phyloP scores from a whole-genome alignment of 2,329 filamentous ascomycete species.

The Ophiostoma populinum region DNA sequence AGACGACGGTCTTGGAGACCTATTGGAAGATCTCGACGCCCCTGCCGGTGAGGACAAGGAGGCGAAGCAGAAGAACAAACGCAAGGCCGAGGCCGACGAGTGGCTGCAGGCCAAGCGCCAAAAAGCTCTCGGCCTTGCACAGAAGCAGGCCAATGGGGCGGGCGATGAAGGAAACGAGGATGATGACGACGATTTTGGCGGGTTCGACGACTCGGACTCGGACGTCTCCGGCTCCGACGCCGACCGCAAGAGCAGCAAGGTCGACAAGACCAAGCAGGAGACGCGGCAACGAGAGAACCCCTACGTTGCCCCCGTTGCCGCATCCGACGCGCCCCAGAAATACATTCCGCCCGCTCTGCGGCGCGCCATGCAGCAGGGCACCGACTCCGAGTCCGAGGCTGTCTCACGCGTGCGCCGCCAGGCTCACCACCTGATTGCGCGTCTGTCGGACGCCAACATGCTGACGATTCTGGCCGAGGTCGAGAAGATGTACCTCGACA shows the following conservation, averaged over 20 bases:
- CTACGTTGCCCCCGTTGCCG: constrained; percentile 55
- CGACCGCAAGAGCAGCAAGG: too few relatives aligned
- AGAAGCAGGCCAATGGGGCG: constrained; percentile 15
- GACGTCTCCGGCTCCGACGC: constrained; percentile 13
- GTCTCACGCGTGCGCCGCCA: constrained; percentile 62
- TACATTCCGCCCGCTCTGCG: constrained; percentile 82
- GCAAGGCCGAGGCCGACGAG: constrained; percentile 37
- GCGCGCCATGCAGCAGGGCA: constrained; percentile 21
- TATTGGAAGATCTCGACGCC: constrained; percentile 36
- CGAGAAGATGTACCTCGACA: constrained; percentile 65
- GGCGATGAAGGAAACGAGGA: constrained; percentile 16
- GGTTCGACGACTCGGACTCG: constrained; percentile 12
- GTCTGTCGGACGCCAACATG: constrained; percentile 80
- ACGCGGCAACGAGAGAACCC: constrained; percentile 51
- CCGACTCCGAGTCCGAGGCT: constrained; percentile 35
- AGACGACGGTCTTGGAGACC: constrained; percentile 67
- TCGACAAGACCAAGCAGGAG: constrained; percentile 11
- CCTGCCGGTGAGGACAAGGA: constrained; percentile 25
- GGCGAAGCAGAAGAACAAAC: constrained; percentile 42
- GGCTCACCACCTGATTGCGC: constrained; percentile 77
- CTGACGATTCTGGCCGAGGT: constrained; percentile 68
- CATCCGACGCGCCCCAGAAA: constrained; percentile 35
- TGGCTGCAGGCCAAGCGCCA: constrained; percentile 42
- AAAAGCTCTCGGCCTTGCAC: constrained; percentile 22
- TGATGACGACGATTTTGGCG: constrained; percentile 9